A percentile compares a stretch with the other conserved stretches of the same genome.
These are phyloP conservation scores for Lactarius psammicola DNA, from an alignment of 768 basidiomycete genomes.

Conservation along the genomic window DNA sequence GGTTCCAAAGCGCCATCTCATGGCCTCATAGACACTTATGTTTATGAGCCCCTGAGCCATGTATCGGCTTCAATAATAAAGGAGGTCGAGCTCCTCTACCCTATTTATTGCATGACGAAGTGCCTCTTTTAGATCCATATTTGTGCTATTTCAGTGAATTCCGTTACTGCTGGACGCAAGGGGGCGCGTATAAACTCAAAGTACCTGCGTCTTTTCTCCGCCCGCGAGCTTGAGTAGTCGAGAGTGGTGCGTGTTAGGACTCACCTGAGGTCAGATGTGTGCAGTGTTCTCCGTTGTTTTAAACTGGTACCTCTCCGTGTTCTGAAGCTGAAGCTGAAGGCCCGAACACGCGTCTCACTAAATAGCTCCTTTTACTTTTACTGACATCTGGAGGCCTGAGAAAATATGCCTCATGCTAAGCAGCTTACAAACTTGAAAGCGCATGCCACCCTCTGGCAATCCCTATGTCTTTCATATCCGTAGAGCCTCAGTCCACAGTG, in stretches of 20 bases:
- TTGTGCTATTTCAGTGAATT: too few relatives aligned
- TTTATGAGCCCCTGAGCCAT: background rate
- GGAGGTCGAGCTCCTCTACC: background rate
- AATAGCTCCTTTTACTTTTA: background rate
- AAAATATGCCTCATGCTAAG: background rate
- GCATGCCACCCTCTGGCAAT: background rate
- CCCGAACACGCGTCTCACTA: too few relatives aligned
- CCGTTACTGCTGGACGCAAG: too few relatives aligned
- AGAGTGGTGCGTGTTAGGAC: background rate
- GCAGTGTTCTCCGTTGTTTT: background rate
- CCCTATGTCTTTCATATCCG: background rate
- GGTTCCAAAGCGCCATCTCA: slow-evolving; percentile 12
- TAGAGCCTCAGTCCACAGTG: background rate
- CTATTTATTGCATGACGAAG: background rate
- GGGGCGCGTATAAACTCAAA: too few relatives aligned
- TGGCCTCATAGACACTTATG: slow-evolving; percentile 3
- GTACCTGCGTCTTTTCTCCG: too few relatives aligned
- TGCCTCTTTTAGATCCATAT: background rate
- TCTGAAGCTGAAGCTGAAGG: background rate
- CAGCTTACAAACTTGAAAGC: background rate
- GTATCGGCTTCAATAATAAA: background rate
- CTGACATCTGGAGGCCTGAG: background rate
- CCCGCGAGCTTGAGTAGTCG: background rate
- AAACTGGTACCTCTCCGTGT: background rate
- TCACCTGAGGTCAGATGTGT: background rate